Conservation (phyloP, 2,329 filamentous ascomycete species). For the Diaporthe capsici region DNA sequence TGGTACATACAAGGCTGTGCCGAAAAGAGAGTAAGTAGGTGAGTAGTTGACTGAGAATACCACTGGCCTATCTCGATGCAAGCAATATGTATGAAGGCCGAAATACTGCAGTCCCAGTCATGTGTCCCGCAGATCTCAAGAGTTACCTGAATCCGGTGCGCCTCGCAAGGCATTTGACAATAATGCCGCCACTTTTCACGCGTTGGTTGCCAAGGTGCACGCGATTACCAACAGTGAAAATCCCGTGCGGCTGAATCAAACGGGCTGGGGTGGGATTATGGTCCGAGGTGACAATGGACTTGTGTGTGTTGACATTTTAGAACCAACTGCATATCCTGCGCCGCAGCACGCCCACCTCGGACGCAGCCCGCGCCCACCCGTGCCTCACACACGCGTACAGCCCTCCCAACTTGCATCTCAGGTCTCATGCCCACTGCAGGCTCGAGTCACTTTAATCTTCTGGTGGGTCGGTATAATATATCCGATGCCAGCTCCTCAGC, state of each 20-base stretch:
- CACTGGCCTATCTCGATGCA: neutral
- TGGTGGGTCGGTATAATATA: neutral
- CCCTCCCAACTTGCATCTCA: slow-evolving; percentile 15
- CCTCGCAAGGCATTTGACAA: neutral
- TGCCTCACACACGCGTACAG: neutral
- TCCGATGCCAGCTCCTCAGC: neutral
- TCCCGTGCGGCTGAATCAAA: neutral
- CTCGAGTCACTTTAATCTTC: neutral
- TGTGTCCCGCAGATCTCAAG: neutral
- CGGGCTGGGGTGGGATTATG: neutral
- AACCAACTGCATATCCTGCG: slow-evolving; percentile 12
- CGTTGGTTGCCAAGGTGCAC: too few relatives aligned
- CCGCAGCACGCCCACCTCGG: neutral
- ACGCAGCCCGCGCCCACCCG: neutral
- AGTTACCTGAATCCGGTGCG: neutral
- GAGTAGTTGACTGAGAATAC: neutral
- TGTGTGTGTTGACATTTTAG: slow-evolving; percentile 7
- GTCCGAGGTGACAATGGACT: neutral
- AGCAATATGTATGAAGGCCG: fast-evolving
- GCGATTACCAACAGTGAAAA: neutral
- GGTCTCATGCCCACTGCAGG: neutral
- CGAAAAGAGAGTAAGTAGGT: too few relatives aligned
- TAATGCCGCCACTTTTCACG: neutral
- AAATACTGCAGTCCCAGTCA: too few relatives aligned
- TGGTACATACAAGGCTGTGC: too few relatives aligned